These are phyloP conservation scores for Groenewaldozyma sp. DNA, from an alignment of 1,139 yeast genomes.

Conservation along the genomic window DNA sequence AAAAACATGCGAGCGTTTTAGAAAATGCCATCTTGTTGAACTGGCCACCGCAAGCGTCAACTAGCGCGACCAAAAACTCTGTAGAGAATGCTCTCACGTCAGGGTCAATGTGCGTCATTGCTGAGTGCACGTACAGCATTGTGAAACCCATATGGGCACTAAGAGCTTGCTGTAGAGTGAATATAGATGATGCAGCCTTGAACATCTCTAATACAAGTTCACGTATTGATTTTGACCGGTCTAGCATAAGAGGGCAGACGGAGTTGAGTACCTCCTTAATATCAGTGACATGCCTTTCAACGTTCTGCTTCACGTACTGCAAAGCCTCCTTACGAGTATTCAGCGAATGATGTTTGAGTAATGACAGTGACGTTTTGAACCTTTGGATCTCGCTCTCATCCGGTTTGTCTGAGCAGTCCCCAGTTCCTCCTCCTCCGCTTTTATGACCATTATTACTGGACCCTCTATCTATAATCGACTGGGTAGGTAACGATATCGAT, in stretches of 20 bases:
- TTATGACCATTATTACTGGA: too few species aligned
- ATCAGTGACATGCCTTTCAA: slow-evolving; percentile 20
- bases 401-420: neutral
- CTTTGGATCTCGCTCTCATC: neutral
- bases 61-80: slow-evolving; percentile 46
- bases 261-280: slow-evolving; percentile 51
- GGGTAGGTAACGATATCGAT: slow-evolving; percentile 27
- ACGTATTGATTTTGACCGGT: slow-evolving; percentile 57
- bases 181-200: slow-evolving; percentile 28
- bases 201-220: slow-evolving; percentile 47
- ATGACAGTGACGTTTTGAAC: slow-evolving; percentile 41
- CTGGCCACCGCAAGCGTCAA: slow-evolving; percentile 31
- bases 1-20: slow-evolving; percentile 29
- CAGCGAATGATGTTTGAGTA: slow-evolving; percentile 70
- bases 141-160: slow-evolving; percentile 49
- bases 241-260: slow-evolving; percentile 50
- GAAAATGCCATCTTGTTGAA: slow-evolving; percentile 29
- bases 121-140: slow-evolving; percentile 72
- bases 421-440: too few species aligned
- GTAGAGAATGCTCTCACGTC: slow-evolving; percentile 66
- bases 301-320: slow-evolving; percentile 22
- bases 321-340: slow-evolving; percentile 69
- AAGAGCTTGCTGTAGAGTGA: slow-evolving; percentile 9
- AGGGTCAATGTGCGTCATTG: slow-evolving; percentile 87
- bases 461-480: slow-evolving; percentile 17